Conservation (phyloP, 768 basidiomycete species). For the Boletus eberwhitei region DNA sequence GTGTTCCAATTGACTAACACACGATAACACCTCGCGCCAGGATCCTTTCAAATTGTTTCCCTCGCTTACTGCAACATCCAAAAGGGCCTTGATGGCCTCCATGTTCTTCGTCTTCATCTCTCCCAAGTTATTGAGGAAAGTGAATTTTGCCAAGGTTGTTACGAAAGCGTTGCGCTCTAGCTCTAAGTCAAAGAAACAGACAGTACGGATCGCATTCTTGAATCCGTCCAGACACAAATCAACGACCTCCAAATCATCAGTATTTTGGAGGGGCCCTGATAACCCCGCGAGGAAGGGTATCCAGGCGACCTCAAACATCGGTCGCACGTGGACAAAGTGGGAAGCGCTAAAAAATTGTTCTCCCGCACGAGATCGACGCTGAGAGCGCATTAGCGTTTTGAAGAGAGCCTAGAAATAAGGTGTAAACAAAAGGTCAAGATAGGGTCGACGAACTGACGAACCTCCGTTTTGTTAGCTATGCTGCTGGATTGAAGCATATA, state of each 20-base stretch:
- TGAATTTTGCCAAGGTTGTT: slow-evolving; percentile 93
- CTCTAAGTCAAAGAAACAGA: slow-evolving; percentile 96
- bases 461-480: slow-evolving; percentile 97
- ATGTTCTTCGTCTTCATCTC: slow-evolving; percentile 99
- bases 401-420: slow-evolving; percentile 69
- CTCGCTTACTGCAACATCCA: slow-evolving; percentile 95
- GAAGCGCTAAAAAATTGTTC: slow-evolving; percentile 97
- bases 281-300: slow-evolving; percentile 96
- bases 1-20: slow-evolving; percentile 96
- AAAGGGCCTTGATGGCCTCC: slow-evolving; percentile 93
- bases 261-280: slow-evolving; percentile 91
- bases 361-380: slow-evolving; percentile 72
- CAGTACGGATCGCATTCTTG: slow-evolving; percentile 94
- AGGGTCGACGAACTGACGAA: slow-evolving; percentile 27
- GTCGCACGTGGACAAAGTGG: slow-evolving; percentile 92
- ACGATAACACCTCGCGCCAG: slow-evolving; percentile 95
- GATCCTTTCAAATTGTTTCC: slow-evolving; percentile 94
- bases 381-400: slow-evolving; percentile 86
- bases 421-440: neutral
- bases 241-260: slow-evolving; percentile 90
- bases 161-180: slow-evolving; percentile 98
- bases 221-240: slow-evolving; percentile 93
- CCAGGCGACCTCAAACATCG: slow-evolving; percentile 99
- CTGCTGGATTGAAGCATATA: slow-evolving; percentile 94
- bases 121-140: slow-evolving; percentile 93